Evolutionary conservation across 2,329 filamentous ascomycete genomes (phyloP).

Genomic region (Trichoderma sp.): DNA sequence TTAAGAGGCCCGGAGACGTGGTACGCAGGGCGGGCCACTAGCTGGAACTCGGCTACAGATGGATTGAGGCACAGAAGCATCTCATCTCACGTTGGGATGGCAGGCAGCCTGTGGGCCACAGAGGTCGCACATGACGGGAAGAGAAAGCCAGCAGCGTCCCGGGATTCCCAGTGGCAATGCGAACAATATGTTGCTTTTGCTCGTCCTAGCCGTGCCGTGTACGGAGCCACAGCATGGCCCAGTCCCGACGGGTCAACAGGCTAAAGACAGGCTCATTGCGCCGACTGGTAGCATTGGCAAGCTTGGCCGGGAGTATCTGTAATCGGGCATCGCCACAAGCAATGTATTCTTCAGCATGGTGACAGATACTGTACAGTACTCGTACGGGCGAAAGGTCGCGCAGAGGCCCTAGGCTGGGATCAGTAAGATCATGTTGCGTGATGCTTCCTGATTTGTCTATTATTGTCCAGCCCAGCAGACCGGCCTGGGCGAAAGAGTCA

Average conservation of each 20-base stretch:
- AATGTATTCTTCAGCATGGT: neutral
- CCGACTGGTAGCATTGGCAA: neutral
- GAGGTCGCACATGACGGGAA: constrained; percentile 10
- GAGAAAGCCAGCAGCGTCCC: neutral
- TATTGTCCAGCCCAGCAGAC: neutral
- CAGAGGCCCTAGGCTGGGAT: neutral
- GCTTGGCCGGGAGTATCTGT: neutral
- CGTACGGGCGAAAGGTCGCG: neutral
- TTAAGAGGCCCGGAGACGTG: constrained; percentile 12
- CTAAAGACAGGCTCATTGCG: neutral
- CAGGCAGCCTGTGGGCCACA: constrained; percentile 7
- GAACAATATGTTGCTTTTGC: neutral
- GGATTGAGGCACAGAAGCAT: neutral
- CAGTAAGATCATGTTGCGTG: neutral
- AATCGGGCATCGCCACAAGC: neutral
- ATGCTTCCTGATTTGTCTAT: neutral
- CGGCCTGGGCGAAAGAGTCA: neutral
- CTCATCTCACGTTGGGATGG: neutral
- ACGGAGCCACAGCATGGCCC: neutral
- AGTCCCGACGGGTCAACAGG: constrained; percentile 1
- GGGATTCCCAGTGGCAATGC: constrained; percentile 1
- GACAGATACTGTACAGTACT: neutral
- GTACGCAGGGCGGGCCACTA: neutral
- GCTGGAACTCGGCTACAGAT: neutral
- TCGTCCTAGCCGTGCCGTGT: neutral